A percentile compares a stretch with the other conserved stretches of the same genome.
phyloP scores from a whole-genome alignment of 1,284 basidiomycete species.

The Prillingera fragicola region DNA sequence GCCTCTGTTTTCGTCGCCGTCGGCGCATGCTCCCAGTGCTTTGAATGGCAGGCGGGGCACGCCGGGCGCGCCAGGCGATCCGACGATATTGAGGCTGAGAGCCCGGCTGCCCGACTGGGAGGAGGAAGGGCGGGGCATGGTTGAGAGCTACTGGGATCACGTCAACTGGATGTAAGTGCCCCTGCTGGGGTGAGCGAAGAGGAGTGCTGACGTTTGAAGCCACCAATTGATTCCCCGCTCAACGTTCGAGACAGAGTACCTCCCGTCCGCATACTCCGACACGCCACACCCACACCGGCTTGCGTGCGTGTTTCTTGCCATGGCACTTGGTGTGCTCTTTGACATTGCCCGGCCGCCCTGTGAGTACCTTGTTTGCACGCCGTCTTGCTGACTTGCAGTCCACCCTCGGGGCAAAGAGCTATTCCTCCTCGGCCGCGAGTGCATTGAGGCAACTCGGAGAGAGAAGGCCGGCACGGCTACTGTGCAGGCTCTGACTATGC shows the following conservation, averaged over 20 bases:
- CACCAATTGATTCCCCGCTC: conserved; percentile 37
- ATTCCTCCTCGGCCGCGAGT: conserved; percentile 36
- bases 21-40: not conserved
- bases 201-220: conserved; percentile 1
- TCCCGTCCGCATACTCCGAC: conserved; percentile 39
- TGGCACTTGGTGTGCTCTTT: conserved; percentile 44
- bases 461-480: conserved; percentile 39
- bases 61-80: conserved; percentile 9
- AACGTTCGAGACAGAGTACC: conserved; percentile 43
- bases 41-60: not conserved
- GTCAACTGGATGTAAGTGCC: conserved; percentile 45
- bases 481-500: conserved; percentile 39
- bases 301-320: conserved; percentile 44
- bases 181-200: not conserved
- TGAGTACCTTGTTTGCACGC: conserved; percentile 2
- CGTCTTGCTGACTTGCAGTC: not conserved
- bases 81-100: conserved; percentile 24
- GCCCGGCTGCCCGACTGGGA: conserved; percentile 40
- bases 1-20: not conserved
- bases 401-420: conserved; percentile 36
- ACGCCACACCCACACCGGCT: conserved; percentile 39
- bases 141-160: conserved; percentile 44
- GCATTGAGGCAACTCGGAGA: conserved; percentile 30
- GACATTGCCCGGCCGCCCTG: conserved; percentile 39
- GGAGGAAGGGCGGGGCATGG: conserved; percentile 28